Evolutionary conservation across 1,139 yeast species (phyloP).

Genomic region (Hansenula lynferdii): DNA sequence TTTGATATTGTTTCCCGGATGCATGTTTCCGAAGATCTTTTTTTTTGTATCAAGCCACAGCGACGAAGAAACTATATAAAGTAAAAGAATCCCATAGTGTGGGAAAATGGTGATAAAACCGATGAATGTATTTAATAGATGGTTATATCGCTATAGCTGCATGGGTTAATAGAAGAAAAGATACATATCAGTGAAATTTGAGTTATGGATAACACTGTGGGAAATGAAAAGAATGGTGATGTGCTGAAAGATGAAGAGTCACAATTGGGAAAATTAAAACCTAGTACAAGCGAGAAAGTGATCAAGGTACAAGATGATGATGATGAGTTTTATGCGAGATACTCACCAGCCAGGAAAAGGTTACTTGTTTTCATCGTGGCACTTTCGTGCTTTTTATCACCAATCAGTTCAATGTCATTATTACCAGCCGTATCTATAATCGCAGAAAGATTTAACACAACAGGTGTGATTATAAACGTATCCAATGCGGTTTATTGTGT

Average conservation of each 20-base stretch:
- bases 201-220: too few species aligned
- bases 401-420: constrained; percentile 38
- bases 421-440: constrained; percentile 48
- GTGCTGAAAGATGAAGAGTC: not conserved
- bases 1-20: too few species aligned
- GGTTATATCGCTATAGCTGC: too few species aligned
- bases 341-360: constrained; percentile 13
- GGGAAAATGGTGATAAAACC: too few species aligned
- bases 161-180: too few species aligned
- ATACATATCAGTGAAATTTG: too few species aligned
- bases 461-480: constrained; percentile 40
- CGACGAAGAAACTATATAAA: too few species aligned
- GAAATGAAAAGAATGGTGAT: too few species aligned
- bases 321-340: constrained; percentile 9
- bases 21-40: too few species aligned
- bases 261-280: not conserved
- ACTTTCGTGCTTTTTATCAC: constrained; percentile 34
- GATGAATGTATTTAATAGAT: too few species aligned
- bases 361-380: constrained; percentile 22
- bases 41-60: too few species aligned
- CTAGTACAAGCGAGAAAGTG: not conserved
- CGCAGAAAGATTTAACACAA: constrained; percentile 38
- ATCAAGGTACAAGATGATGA: not conserved
- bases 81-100: too few species aligned
- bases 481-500: constrained; percentile 46